A percentile compares a stretch with the other conserved stretches of the same genome.
Evolutionary conservation across 805 yeast species (phyloP).

Genomic region (Scheffersomyces ergatensis): DNA sequence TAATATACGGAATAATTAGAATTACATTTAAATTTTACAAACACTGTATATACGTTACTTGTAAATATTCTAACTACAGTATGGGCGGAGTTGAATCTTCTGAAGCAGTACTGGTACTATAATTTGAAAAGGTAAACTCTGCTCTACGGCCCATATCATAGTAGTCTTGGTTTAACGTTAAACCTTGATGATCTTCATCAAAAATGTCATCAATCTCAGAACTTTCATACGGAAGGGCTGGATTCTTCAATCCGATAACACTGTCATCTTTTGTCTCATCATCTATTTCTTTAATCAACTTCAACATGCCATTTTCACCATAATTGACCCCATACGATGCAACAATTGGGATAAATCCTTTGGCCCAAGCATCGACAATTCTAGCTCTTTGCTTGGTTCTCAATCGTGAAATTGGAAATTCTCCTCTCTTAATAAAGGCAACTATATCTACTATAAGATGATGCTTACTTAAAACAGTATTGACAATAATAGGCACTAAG

Average conservation of each 20-base stretch:
- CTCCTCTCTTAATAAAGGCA: constrained; percentile 66
- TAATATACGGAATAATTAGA: too few relatives aligned
- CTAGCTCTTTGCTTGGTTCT: constrained; percentile 76
- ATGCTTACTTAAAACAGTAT: constrained; percentile 74
- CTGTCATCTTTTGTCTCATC: constrained; percentile 38
- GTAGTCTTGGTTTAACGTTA: constrained; percentile 22
- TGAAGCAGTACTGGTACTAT: constrained; percentile 4
- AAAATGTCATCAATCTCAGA: constrained; percentile 25
- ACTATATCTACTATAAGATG: constrained; percentile 82
- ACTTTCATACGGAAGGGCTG: constrained; percentile 39
- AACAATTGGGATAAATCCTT: constrained; percentile 41
- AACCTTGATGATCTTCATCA: constrained; percentile 27
- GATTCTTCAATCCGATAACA: constrained; percentile 37
- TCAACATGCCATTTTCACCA: constrained; percentile 65
- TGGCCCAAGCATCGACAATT: constrained; percentile 55
- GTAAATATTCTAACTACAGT: neutral
- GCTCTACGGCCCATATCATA: constrained; percentile 7
- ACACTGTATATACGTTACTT: too few relatives aligned
- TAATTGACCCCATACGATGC: constrained; percentile 52
- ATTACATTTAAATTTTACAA: too few relatives aligned
- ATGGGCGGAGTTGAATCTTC: constrained; percentile 1
- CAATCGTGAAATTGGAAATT: constrained; percentile 67
- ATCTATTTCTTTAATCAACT: constrained; percentile 56
- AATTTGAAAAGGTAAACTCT: constrained; percentile 10
- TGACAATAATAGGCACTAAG: constrained; percentile 78